These are phyloP conservation scores for Mycena haematopus DNA, from an alignment of 768 basidiomycete genomes.

Conservation along the genomic window DNA sequence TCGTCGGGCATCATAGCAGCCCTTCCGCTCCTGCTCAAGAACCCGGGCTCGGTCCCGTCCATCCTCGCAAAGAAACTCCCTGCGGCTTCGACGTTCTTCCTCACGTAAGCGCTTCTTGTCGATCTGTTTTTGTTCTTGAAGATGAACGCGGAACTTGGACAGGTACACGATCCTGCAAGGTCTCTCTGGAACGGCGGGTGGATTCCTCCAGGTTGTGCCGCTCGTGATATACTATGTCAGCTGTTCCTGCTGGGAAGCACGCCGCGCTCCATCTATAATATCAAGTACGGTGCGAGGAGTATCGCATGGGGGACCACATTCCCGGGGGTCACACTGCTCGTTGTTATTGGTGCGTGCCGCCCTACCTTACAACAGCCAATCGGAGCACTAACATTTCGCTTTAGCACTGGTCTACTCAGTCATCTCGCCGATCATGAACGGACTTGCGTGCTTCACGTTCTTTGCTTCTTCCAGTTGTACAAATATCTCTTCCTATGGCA, in stretches of 20 bases:
- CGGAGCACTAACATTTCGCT: too few species aligned
- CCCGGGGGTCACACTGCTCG: constrained; percentile 75
- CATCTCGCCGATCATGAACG: constrained; percentile 94
- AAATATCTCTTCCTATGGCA: constrained; percentile 88
- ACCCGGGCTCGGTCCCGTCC: constrained; percentile 72
- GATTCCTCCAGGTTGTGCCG: constrained; percentile 79
- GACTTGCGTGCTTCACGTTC: constrained; percentile 83
- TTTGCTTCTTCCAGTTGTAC: constrained; percentile 81
- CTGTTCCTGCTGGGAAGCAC: constrained; percentile 87
- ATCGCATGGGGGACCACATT: constrained; percentile 83
- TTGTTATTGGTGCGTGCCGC: constrained; percentile 73
- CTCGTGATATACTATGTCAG: constrained; percentile 88
- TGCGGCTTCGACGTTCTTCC: constrained; percentile 86
- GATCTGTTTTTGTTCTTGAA: background rate
- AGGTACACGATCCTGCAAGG: constrained; percentile 82
- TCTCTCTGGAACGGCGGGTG: constrained; percentile 77
- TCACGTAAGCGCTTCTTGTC: constrained; percentile 51
- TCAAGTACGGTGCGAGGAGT: constrained; percentile 75
- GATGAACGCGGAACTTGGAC: background rate
- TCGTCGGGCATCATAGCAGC: constrained; percentile 83
- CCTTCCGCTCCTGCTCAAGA: constrained; percentile 62
- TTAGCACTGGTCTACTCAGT: constrained; percentile 80
- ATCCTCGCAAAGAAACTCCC: constrained; percentile 84
- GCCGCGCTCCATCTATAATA: constrained; percentile 81
- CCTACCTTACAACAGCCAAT: too few species aligned